These are phyloP conservation scores for Alliaria petiolata DNA, from an alignment of 345 rosid genomes.

Conservation along the genomic window DNA sequence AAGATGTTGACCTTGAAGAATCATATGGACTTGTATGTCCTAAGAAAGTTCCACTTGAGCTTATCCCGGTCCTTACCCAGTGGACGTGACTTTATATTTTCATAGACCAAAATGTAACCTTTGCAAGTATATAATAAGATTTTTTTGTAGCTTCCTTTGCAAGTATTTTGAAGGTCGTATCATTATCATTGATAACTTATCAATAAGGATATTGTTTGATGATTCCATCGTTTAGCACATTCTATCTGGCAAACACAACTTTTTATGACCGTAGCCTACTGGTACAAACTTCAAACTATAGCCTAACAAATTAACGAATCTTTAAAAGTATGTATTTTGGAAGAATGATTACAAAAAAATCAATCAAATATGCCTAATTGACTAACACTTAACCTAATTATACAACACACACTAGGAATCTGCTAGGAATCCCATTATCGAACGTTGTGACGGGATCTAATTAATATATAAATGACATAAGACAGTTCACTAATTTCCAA, in stretches of 20 bases:
- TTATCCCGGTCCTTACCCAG: conserved; percentile 16
- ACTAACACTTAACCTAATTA: too few species aligned
- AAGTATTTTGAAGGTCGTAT: neutral
- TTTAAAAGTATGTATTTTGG: too few species aligned
- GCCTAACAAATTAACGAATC: too few species aligned
- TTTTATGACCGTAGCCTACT: neutral
- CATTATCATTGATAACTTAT: too few species aligned
- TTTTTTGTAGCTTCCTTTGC: neutral
- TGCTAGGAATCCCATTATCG: too few species aligned
- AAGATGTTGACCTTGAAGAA: conserved; percentile 54
- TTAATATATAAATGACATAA: too few species aligned
- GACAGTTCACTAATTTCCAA: too few species aligned
- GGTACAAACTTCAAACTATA: too few species aligned
- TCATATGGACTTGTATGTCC: conserved; percentile 37
- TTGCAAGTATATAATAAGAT: neutral
- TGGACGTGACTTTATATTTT: conserved; percentile 10
- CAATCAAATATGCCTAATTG: too few species aligned
- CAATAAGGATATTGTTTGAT: neutral
- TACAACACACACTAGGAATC: too few species aligned
- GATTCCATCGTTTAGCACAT: neutral
- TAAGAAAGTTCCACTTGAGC: conserved; percentile 52
- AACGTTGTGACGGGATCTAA: too few species aligned
- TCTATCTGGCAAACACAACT: neutral
- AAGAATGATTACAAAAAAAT: too few species aligned
- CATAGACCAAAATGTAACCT: neutral